phyloP scores from a whole-genome alignment of 495 filamentous ascomycete genomes.

The Xylaria telfairii region DNA sequence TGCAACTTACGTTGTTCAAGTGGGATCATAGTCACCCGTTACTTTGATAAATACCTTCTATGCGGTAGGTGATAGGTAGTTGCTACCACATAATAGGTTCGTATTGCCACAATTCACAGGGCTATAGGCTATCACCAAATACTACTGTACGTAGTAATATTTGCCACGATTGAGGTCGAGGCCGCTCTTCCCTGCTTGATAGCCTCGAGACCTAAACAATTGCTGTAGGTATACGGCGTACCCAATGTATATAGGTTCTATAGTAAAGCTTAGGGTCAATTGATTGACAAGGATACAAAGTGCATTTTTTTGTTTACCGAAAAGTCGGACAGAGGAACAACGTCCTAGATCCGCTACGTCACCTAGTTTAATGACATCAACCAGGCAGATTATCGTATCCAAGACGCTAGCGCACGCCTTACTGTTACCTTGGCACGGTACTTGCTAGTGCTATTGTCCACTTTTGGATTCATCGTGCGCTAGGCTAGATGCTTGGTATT shows the following conservation, averaged over 20 bases:
- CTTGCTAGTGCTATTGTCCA: not conserved
- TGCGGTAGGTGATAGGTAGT: too few species aligned
- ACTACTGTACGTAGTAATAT: too few species aligned
- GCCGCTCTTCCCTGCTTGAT: too few species aligned
- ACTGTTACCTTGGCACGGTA: not conserved
- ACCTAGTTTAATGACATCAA: constrained; percentile 1
- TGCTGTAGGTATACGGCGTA: too few species aligned
- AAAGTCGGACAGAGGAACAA: not conserved
- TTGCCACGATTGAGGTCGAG: too few species aligned
- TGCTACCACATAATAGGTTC: too few species aligned
- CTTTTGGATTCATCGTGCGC: not conserved
- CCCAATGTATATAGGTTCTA: not conserved
- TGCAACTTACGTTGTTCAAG: not conserved
- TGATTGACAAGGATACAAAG: not conserved
- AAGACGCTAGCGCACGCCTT: constrained; percentile 4
- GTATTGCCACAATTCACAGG: too few species aligned
- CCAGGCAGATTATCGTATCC: not conserved
- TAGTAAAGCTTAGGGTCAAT: not conserved
- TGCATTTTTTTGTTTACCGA: not conserved
- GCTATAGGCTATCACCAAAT: too few species aligned
- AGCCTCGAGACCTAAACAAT: too few species aligned
- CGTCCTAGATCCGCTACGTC: constrained; percentile 1
- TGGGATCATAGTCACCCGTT: not conserved
- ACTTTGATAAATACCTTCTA: too few species aligned
- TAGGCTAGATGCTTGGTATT: constrained; percentile 8